Base-by-base conservation (phyloP, 257 asterid genomes). In the Prunella vulgaris region DNA sequence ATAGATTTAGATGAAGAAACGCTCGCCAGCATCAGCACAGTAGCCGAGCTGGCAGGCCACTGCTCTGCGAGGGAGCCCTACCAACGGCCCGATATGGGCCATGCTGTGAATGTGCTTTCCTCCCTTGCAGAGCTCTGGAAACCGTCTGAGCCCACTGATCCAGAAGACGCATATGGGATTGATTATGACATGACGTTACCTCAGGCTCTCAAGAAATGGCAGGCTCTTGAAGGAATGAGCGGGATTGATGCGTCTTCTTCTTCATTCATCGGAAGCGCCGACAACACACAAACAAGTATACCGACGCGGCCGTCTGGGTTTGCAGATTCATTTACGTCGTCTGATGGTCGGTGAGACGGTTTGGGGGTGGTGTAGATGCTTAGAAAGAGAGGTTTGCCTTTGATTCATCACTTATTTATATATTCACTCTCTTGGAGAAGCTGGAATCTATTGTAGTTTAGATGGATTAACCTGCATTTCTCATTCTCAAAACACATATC, bases 81-180 rank as follows among this genome's bases (percentile, higher is more conserved):
- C 64, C 97, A 90, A 49, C 78, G 98, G 73, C 98, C 95, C 0
- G 96, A 88, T 67, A 88, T 92, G 98, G 82, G 91, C 10, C 97
- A 90, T 5, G 93, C 82, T 1, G 97, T 90, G 17, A 88, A 88
- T 13, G 95, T 86, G 40, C 90, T 90, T 13, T 92, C 95, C 0
- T 81, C 94, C 1, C 89, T 92, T 0, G 91, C 90, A 0, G 95
- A 89, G 89, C 78, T 89, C 25, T 92, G 98, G 98, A 92, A 87
- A 69, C 96, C 98, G 2, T 58, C 84, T 0, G 94, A 89, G 71
- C 77, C 95, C 2, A 61, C 89, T 4, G 93, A 89, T 60, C 89
- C 86, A 0, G 95, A 92, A 0, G 98, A 89, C 22, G 24, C 76
- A 0, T 89, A 81, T 37, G 96, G 94, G 15, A 84, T 92, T 33